phyloP scores from a whole-genome alignment of 1,284 basidiomycete species.

The Neolentinus lepideus region DNA sequence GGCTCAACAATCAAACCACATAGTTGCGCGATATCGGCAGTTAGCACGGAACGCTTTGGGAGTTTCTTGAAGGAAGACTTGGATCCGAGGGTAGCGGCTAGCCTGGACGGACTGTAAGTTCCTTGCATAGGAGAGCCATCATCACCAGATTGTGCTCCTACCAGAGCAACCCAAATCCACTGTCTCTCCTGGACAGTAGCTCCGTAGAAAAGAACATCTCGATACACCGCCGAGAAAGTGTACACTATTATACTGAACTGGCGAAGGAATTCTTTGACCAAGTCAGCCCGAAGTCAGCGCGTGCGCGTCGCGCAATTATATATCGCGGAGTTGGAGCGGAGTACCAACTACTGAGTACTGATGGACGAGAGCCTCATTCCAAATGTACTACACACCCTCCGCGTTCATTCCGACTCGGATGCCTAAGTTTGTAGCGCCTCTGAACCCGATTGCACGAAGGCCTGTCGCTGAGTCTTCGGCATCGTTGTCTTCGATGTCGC shows the following conservation, averaged over 20 bases:
- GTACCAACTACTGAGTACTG: background rate
- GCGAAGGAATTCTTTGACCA: background rate
- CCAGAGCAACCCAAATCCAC: constrained; percentile 78
- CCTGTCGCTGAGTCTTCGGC: background rate
- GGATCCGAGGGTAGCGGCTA: constrained; percentile 82
- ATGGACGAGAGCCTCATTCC: too few relatives aligned
- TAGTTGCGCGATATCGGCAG: constrained; percentile 72
- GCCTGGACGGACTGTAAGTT: constrained; percentile 39
- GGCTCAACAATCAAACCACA: constrained; percentile 77
- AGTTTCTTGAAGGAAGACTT: constrained; percentile 80
- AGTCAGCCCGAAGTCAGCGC: too few relatives aligned
- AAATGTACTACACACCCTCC: too few relatives aligned
- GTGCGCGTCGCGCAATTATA: background rate
- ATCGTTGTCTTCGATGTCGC: background rate
- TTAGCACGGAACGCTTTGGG: constrained; percentile 71
- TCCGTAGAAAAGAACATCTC: constrained; percentile 77
- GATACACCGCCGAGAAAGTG: background rate
- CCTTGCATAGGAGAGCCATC: background rate
- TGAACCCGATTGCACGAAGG: background rate
- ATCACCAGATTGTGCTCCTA: constrained; percentile 18
- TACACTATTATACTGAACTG: background rate
- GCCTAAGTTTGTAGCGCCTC: background rate
- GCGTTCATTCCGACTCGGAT: background rate
- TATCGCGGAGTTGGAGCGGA: background rate
- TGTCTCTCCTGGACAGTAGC: constrained; percentile 65